Evolutionary conservation across 2,329 filamentous ascomycete species (phyloP), one percentile per base, ranked within the genome.

Genomic region (Aspergillus proliferans): DNA sequence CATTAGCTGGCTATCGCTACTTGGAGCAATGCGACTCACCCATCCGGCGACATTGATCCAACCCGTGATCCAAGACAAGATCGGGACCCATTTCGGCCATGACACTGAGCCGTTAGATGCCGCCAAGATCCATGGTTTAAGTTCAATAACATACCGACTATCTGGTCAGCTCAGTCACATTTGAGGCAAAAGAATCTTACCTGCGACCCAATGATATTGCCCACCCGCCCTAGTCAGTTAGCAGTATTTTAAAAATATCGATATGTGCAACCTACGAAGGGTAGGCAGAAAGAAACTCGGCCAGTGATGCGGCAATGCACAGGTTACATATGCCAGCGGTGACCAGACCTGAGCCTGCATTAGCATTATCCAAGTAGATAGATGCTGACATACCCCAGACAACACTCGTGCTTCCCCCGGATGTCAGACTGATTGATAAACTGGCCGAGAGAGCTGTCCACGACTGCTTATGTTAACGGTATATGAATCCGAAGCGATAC

Each of bases 381-480:
- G 18, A 15, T 28, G n/a, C 1, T n/a, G 14, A 39, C 44, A n/a
- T 19, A 46, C 44, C 44, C 44, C 44, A 46, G 49, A 91, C 78
- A 21, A 89, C 84, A 45, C 83, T 78, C 6, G 80, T 83, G 9
- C 84, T 80, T 0, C 87, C 87, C 26, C 87, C 87, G n/a, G 81
- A 85, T 0, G 86, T 84, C 28, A 91, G 71, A 6, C 81, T 80
- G 7, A 84, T 71, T 3, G 76, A 79, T 45, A 83, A 64, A 40
- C 77, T 81, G 1, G 80, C 75, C 6, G 78, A 78, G 4, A 83
- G 69, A 3, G 80, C 80, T 2, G 80, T 82, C 80, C 80, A 83
- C 2, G 79, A 80, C 65, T 67, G 43, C 36, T 18, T 24, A 10
- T 15, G 46, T 58, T 45, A 59, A 49, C 38, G 9, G 38, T 4